Base-by-base conservation (phyloP, 2,329 filamentous ascomycete species). In the Diplodia scrobiculata region DNA sequence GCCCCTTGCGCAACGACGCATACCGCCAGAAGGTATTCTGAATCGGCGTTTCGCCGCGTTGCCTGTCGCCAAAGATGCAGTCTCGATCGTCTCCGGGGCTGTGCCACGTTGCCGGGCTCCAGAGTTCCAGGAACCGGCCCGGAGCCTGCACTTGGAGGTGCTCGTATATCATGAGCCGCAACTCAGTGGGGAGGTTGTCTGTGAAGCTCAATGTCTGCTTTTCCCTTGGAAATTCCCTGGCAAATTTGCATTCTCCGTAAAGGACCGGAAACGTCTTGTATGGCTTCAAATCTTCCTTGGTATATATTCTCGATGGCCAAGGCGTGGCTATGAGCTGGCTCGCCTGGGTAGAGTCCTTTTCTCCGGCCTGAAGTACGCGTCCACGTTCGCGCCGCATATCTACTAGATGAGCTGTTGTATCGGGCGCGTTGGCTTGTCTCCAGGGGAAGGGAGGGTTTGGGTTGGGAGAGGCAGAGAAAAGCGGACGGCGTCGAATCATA, bases 81-180 rank as follows among this genome's bases (percentile, higher is more conserved):
- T 34, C 41, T 34, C 47, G 10, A 13, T 6, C 9, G 4, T 6
- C 19, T 29, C 5, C 38, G 14, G 4, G 38, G 13, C 38, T 17
- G 38, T 14, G 5, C 14, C 25, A 29, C 2, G 11, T 21, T 10
- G 3, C 36, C 6, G 65, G 55, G 34, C 29, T n/a, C 34, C 53
- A 58, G 3, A 45, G 53, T 3, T 58, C 53, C 19, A 58, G 38
- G 21, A 58, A 41, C 19, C 13, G 4, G 36, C 3, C 36, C 10
- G 53, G 10, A 17, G 13, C 36, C 4, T 27, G 53, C 5, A 55
- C 19, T 1, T 13, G 1, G 2, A 63, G 14, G 11, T 34, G 6
- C 17, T 34, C 17, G 25, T 66, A 66, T 1, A 66, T 17, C 34
- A 54, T 63, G 19, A 66, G 32, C n/a, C 65, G 65, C 25, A 66